Evolutionary conservation across 768 basidiomycete genomes (phyloP), one percentile per base, ranked within the genome.

Genomic region (Kwoniella dejecticola): DNA sequence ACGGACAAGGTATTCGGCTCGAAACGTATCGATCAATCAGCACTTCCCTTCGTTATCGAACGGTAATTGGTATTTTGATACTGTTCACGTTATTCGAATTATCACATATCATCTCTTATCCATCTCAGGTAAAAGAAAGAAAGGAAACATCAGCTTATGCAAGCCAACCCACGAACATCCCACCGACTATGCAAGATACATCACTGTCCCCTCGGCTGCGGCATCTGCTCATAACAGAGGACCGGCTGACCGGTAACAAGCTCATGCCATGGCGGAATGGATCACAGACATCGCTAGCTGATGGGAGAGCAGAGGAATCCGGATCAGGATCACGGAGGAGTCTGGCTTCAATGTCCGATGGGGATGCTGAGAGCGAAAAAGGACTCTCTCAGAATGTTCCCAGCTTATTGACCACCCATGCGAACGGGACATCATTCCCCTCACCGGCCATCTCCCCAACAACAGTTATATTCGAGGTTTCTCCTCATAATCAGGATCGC

Each of bases 201-300:
- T 26, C 57, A 3, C 52, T 65, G 1, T 70, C 66, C 6, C 66
- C 68, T 4, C 53, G 63, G 4, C 66, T 70, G 17, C 63, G 66
- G 13, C 71, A 72, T 42, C 68, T 69, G 8, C 45, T 69, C 17
- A 71, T 74, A 23, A 60, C 70, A 17, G 72, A 71, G 33, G 68
- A 70, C 41, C 54, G 62, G 5, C 26, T 11, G 21, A 69, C 67
- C 2, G 70, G 64, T 24, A 26, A 29, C 5, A 45, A 68, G 17
- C 47, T 60, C 42, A 30, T 66, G 40, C 64, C 69, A 12, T 33
- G 41, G 8, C 52, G 66, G n/a, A 36, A 19, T 26, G 21, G 31
- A 12, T 8, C 36, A 44, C 26, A 36, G 17, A 33, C 58, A 15
- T 58, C 46, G 4, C 36, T 58, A n/a, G 33, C 29, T 36, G 57